phyloP scores from a whole-genome alignment of 805 yeast genomes.

The Metschnikowia colocasiae region DNA sequence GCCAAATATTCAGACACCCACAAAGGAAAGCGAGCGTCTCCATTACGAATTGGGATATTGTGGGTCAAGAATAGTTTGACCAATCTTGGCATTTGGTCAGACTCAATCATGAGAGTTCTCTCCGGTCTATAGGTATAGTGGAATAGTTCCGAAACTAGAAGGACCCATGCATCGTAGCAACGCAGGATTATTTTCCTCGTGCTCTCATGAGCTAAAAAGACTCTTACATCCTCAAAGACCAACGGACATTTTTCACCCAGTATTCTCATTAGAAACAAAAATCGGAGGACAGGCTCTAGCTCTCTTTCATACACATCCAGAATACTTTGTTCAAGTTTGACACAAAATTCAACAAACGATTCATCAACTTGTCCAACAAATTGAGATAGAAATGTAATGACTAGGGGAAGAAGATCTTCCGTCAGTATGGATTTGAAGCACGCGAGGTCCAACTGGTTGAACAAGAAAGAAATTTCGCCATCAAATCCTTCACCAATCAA shows the following conservation, averaged over 20 bases:
- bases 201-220: neutral
- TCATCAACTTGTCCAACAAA: neutral
- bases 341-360: neutral
- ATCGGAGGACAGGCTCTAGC: neutral
- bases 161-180: neutral
- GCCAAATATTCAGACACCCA: conserved; percentile 17
- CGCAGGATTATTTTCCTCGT: neutral
- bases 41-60: neutral
- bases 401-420: neutral
- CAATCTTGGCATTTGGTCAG: neutral
- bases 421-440: neutral
- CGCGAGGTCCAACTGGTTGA: conserved; percentile 15
- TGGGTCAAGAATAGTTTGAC: conserved; percentile 3
- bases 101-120: neutral
- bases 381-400: neutral
- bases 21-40: neutral
- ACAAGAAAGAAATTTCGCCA: conserved; percentile 1
- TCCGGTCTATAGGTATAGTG: neutral
- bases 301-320: neutral
- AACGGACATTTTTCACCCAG: neutral
- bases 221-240: neutral
- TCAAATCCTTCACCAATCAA: conserved; percentile 2
- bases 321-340: neutral
- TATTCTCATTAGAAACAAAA: neutral
- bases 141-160: neutral